Evolutionary conservation across 345 rosid genomes (phyloP), one percentile per base, ranked within the genome.

Genomic region (Eucalyptus sideroxylon): DNA sequence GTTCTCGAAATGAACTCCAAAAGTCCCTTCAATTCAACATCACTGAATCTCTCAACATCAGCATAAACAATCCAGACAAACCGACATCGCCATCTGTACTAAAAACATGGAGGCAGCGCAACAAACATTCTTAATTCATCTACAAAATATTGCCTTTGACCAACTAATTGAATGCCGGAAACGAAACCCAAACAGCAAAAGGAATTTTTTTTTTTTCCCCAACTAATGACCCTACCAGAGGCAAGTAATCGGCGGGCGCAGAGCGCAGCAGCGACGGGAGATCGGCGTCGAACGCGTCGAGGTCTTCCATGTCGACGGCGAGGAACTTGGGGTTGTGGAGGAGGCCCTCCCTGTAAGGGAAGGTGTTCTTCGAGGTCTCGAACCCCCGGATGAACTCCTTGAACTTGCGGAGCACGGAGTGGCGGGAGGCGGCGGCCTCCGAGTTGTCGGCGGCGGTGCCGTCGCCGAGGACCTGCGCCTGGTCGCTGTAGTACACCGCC

Each of bases 381-480:
- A 96, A 98, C 80, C 93, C 95, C 88, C 98, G 91, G 88, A 98
- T 95, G 94, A 97, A 98, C 90, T 98, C 99, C 92, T 96, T 97
- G 90, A 98, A 95, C 88, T 96, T 96, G 53, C 93, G 95, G 90
- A 94, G 94, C 87, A 96, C 91, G 23, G 98, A 94, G 92, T 96
- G 98, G 77, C 96, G 98, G 53, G 98, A 89, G 7, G 89, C 90
- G 49, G 94, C 91, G 50, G 93, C 93, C 30, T 89, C 93, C 59
- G 91, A 87, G 86, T 72, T 69, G 69, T 87, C 88, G 59, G 65
- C 86, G 53, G 87, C 91, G n/a, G 80, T 53, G 17, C 91, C 91
- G 93, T 91, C 62, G 92, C 97, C 42, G 93, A 97, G 98, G 89
- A 96, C 97, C 90, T 96, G 98, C 30, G 98, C 97, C 93, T 96